Evolutionary conservation across 352 stramenopile genomes (phyloP), one percentile per base, ranked within the genome.

Genomic region (Globisporangium spiculum): DNA sequence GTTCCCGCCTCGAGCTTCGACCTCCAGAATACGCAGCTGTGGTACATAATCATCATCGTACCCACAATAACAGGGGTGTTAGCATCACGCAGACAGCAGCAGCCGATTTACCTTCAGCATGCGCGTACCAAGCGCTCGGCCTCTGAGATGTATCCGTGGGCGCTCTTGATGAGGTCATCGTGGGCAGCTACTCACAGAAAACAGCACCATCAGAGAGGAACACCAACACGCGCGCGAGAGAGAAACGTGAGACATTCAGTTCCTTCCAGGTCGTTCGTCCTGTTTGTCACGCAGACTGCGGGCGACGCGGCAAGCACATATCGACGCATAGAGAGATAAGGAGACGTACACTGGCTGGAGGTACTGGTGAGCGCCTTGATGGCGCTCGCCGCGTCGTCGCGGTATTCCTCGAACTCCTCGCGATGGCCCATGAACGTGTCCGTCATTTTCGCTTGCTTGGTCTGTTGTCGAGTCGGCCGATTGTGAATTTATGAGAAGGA

Each of bases 401-500:
- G 85, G 67, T 83, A 91, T 63, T 89, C 83, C 69, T 93, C 83
- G 69, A 93, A 93, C 75, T 93, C 83, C 69, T 93, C 85, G 61
- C 83, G 86, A 72, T 92, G 90, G 70, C 82, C 74, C 70, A 87
- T 70, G 70, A 93, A 93, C 56, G 74, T 71, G 67, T 91, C 85
- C 66, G 83, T 93, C 85, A 93, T 93, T n/a, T 53, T 64, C 4
- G 30, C 46, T 20, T 67, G 52, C 41, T 36, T 36, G 38, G 44
- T 20, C 8, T 55, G 38, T 44, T 24, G 20, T 66, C 18, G 36
- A 18, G 41, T 48, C 38, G 14, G 48, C 8, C 48, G 53, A 46
- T 57, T 34, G 38, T 48, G 38, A 48, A n/a, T 48, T 44, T 14
- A 16, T 44, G 36, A 16, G 36, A 44, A 44, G 36, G 36, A 44